Conservation (phyloP, 2,329 filamentous ascomycete genomes). For the Thelonectria blattea region DNA sequence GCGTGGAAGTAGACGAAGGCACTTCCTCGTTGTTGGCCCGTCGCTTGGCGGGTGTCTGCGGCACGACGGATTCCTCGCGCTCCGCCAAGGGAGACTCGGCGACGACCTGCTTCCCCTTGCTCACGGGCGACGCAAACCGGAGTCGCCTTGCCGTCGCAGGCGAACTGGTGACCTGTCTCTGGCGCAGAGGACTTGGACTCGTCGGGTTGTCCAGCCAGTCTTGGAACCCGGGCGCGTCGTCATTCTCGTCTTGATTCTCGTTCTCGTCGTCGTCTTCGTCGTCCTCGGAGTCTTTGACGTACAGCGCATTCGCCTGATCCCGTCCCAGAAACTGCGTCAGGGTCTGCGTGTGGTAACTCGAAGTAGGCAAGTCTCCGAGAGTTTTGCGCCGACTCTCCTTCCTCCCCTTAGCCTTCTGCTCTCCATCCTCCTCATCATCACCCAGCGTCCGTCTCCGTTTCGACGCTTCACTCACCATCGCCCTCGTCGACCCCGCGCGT, state of each 20-base stretch:
- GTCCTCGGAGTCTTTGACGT: constrained; percentile 49
- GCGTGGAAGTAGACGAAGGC: constrained; percentile 48
- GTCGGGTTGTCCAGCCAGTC: constrained; percentile 42
- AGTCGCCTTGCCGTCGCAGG: constrained; percentile 24
- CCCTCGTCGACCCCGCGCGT: constrained; percentile 22
- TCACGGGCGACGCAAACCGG: constrained; percentile 27
- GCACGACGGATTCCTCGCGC: constrained; percentile 46
- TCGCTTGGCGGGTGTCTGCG: constrained; percentile 49
- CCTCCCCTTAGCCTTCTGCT: constrained; percentile 26
- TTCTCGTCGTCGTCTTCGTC: constrained; percentile 45
- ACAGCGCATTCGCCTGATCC: constrained; percentile 23
- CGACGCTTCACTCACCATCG: constrained; percentile 8
- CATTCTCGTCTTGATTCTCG: constrained; percentile 25
- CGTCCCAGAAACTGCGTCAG: constrained; percentile 48
- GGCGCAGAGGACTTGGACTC: constrained; percentile 37
- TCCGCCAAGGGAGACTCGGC: background rate
- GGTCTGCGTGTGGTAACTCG: constrained; percentile 50
- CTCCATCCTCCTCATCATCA: constrained; percentile 31
- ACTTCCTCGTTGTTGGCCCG: constrained; percentile 43
- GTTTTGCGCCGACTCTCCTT: constrained; percentile 40
- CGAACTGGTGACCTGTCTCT: constrained; percentile 14
- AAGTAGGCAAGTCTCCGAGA: constrained; percentile 40
- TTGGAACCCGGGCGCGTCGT: constrained; percentile 34
- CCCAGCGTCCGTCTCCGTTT: constrained; percentile 41
- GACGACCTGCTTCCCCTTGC: constrained; percentile 8